Conservation (phyloP, 139 green algal genomes). For the Asterochloris erici region DNA sequence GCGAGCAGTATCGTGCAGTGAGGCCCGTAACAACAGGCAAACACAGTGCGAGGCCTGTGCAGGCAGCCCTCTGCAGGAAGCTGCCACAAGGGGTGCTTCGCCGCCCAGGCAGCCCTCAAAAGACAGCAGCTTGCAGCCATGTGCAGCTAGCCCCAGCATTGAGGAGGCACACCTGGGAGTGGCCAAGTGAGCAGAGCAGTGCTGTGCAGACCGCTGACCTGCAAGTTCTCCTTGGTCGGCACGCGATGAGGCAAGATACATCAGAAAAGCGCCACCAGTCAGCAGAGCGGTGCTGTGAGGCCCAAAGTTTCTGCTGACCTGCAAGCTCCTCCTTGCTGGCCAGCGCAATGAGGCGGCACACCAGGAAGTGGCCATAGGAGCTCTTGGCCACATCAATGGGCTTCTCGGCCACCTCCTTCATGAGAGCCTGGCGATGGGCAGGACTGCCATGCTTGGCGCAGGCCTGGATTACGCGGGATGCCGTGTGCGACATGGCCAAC, state of each 20-base stretch:
- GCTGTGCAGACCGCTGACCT: slow-evolving; percentile 31
- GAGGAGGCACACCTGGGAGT: slow-evolving; percentile 80
- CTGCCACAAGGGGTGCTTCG: too few relatives aligned
- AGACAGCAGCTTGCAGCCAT: too few relatives aligned
- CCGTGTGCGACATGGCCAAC: slow-evolving; percentile 70
- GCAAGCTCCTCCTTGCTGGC: slow-evolving; percentile 60
- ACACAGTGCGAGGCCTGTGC: too few relatives aligned
- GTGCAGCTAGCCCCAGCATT: slow-evolving; percentile 39
- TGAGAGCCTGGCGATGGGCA: slow-evolving; percentile 46
- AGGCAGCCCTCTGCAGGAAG: too few relatives aligned
- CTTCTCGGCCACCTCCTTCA: slow-evolving; percentile 59
- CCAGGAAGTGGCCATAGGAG: slow-evolving; percentile 81
- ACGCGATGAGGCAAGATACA: slow-evolving; percentile 68
- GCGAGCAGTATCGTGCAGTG: background rate
- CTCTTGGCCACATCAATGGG: slow-evolving; percentile 71
- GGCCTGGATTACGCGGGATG: slow-evolving; percentile 81
- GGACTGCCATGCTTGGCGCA: slow-evolving; percentile 67
- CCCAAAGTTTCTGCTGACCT: slow-evolving; percentile 28
- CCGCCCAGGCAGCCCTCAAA: too few relatives aligned
- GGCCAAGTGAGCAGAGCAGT: slow-evolving; percentile 38
- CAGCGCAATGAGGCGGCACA: slow-evolving; percentile 70
- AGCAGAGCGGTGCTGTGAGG: background rate
- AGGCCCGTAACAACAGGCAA: too few relatives aligned
- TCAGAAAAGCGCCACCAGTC: slow-evolving; percentile 68
- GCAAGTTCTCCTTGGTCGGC: slow-evolving; percentile 59